Conservation (phyloP, 2,329 filamentous ascomycete genomes). For the Paecilomyces formosus region DNA sequence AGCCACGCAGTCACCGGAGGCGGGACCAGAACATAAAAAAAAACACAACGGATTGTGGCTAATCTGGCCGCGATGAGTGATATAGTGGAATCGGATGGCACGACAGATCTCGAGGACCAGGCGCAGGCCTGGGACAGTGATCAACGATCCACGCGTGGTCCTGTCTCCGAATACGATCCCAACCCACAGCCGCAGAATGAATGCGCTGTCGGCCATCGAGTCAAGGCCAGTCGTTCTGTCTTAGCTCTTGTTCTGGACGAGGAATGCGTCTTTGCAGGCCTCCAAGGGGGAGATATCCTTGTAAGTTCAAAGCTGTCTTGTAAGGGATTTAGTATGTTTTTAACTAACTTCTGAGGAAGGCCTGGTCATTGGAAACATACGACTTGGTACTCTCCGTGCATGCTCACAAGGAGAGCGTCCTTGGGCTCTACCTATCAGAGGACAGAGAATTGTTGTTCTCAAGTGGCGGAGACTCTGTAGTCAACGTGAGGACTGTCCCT, state of each 20-base stretch:
- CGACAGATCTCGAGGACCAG: conserved; percentile 28
- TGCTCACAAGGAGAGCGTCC: conserved; percentile 84
- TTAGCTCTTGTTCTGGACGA: conserved; percentile 76
- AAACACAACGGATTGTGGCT: neutral
- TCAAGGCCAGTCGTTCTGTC: conserved; percentile 35
- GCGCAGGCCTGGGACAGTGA: conserved; percentile 25
- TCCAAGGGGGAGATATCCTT: conserved; percentile 87
- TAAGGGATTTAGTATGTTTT: neutral
- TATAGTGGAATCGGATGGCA: conserved; percentile 27
- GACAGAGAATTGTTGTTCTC: conserved; percentile 77
- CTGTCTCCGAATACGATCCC: conserved; percentile 11
- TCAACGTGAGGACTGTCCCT: conserved; percentile 55
- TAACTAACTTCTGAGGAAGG: conserved; percentile 23
- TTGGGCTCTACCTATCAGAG: conserved; percentile 73
- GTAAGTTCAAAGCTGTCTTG: conserved; percentile 31
- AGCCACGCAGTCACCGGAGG: neutral
- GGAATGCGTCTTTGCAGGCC: conserved; percentile 79
- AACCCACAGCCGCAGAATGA: conserved; percentile 17
- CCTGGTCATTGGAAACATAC: conserved; percentile 85
- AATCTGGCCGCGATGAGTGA: conserved; percentile 18
- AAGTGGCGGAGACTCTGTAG: conserved; percentile 83
- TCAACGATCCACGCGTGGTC: conserved; percentile 12
- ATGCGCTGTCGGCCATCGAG: conserved; percentile 35
- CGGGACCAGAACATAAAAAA: neutral
- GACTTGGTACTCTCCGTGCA: conserved; percentile 71